Base-by-base conservation (phyloP, 2,329 filamentous ascomycete genomes). In the Pestalotiopsis sp. region DNA sequence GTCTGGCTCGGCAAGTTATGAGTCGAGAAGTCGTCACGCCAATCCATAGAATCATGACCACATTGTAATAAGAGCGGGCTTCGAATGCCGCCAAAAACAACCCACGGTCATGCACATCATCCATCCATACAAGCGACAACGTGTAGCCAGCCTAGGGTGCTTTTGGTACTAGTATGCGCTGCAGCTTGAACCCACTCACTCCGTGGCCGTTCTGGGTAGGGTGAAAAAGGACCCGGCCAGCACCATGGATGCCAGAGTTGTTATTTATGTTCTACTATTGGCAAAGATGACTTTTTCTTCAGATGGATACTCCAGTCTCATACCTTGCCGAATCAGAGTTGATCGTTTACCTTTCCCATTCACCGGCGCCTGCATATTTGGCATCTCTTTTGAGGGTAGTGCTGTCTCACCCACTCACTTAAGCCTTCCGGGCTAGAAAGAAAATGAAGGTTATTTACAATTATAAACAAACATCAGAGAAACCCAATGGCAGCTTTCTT, bases 81-180 rank as follows among this genome's bases (percentile, higher is more conserved):
- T 17, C 36, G 13, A 2, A n/a, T 9, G n/a, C 31, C 31, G 27
- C n/a, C 23, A 23, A 39, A 36, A 20, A 71, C 69, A 71, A 72
- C 69, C 68, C 64, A 25, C 70, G 73, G 71, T 63, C 64, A 74
- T 73, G 73, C 72, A 73, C 72, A 72, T 72, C 70, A 72, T 70
- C 69, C 66, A 69, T 68, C 68, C 71, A 72, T 69, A 72, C 66
- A 64, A 62, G n/a, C 25, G 17, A 62, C n/a, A 13, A 41, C n/a
- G 27, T 36, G 25, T 39, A 31, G 36, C 41, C 59, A 36, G 59
- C 36, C 12, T 14, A 39, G 25, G 59, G 59, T 38, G n/a, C n/a
- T 36, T 36, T 36, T 36, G 27, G 59, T n/a, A 52, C 20, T 52
- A 23, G 20, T 23, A 52, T 52, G 45, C 45, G 17, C 23, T 23